Base-by-base conservation (phyloP, 306 rosid genomes). In the Oemleria cerasiformis region DNA sequence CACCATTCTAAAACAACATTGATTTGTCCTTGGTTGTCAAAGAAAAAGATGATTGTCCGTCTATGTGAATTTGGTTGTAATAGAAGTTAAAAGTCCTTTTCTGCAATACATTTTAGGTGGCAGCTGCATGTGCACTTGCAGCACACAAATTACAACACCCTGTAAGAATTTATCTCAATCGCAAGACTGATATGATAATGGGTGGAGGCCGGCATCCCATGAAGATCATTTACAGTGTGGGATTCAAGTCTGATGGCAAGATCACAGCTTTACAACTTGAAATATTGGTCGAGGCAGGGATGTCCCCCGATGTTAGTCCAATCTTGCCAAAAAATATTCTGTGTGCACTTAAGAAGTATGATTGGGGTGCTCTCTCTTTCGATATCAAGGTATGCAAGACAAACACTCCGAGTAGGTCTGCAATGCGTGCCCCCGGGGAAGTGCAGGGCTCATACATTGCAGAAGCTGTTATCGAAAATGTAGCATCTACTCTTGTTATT, bases 191-290 rank as follows among this genome's bases (percentile, higher is more conserved):
- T 75, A 91, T 91, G 97, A 82, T 91, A 79, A 84, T 89, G 88
- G 89, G 95, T 19, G 98, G 97, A 77, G 98, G 98, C 77, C 84
- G 98, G 81, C 98, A 94, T 85, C 96, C 98, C 43, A 84, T 94
- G 94, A 91, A 89, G 80, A 84, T 94, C 75, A 91, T 84, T 45
- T 94, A 91, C 72, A 84, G 72, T 69, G 97, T 89, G 41, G 95
- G 98, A 72, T 94, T 94, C 77, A 94, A 82, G 84, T 82, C 84
- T 58, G 82, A 82, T 65, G 98, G 98, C 63, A 94, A 91, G 82
- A 85, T 94, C 65, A 94, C 97, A 41, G 96, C 91, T 65, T 71
- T 91, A 68, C 72, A 94, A 21, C 88, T 94, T 74, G 74, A 84
- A 41, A 86, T 94, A 82, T 80, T 94, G 82, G 72, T 94, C 36